A percentile compares a stretch with the other conserved stretches of the same genome.
Evolutionary conservation across 1,139 yeast species (phyloP).

Genomic region (Suhomyces choctaworum): DNA sequence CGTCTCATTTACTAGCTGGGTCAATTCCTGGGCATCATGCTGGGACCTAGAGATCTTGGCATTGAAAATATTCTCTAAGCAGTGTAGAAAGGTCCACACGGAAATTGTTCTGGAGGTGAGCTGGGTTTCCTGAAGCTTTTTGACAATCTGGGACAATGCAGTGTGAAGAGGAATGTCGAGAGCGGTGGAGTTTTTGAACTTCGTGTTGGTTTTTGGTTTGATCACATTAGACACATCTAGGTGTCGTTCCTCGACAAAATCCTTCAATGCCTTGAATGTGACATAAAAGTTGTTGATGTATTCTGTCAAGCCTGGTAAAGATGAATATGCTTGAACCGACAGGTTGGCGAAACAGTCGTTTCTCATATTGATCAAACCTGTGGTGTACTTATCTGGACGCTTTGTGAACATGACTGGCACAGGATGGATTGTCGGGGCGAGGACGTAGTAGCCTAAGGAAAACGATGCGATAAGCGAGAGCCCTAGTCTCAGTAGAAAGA

Average conservation of each 20-base stretch:
- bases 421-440: constrained; percentile 25
- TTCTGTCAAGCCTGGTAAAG: constrained; percentile 61
- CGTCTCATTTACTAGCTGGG: constrained; percentile 78
- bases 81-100: constrained; percentile 77
- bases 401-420: constrained; percentile 42
- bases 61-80: constrained; percentile 73
- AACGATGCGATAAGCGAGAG: constrained; percentile 5
- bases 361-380: constrained; percentile 77
- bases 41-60: constrained; percentile 79
- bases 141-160: constrained; percentile 55
- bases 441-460: constrained; percentile 19
- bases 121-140: constrained; percentile 64
- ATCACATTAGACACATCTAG: constrained; percentile 26
- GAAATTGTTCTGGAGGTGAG: constrained; percentile 56
- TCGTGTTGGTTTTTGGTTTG: constrained; percentile 22
- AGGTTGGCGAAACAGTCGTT: constrained; percentile 94
- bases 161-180: constrained; percentile 53
- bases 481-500: constrained; percentile 1
- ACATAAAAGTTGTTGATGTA: constrained; percentile 54
- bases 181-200: constrained; percentile 26
- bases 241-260: constrained; percentile 25
- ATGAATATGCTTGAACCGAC: constrained; percentile 80
- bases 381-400: constrained; percentile 73
- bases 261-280: constrained; percentile 28
- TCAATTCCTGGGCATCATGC: constrained; percentile 93